Evolutionary conservation across 2,329 filamentous ascomycete genomes (phyloP).

Genomic region (Aspergillus piperis): DNA sequence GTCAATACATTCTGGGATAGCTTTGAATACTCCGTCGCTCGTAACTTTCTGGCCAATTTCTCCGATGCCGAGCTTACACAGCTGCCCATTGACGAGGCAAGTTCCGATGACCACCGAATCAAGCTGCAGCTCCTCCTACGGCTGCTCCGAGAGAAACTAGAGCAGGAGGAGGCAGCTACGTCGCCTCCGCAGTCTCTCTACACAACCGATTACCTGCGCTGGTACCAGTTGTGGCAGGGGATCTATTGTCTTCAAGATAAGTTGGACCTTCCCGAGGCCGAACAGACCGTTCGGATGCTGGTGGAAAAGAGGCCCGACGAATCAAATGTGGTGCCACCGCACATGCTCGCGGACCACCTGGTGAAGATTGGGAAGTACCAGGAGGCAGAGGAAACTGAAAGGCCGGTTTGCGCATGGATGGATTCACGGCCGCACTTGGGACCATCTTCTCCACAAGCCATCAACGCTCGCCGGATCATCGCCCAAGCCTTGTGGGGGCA

Average conservation of each 20-base stretch:
- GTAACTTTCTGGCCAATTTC: not conserved
- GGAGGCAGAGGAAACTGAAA: not conserved
- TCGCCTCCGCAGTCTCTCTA: not conserved
- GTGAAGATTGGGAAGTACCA: not conserved
- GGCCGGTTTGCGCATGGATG: not conserved
- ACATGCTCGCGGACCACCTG: not conserved
- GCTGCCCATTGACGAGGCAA: not conserved
- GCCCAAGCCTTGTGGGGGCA: not conserved
- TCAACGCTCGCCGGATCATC: not conserved
- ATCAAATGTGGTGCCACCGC: not conserved
- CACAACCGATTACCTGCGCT: not conserved
- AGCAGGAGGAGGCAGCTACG: not conserved
- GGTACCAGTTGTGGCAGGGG: not conserved
- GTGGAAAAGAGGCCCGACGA: not conserved
- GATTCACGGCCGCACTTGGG: not conserved
- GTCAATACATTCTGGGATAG: not conserved
- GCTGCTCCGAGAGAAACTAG: not conserved
- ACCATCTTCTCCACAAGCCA: not conserved
- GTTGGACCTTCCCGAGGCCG: not conserved
- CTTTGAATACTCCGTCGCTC: not conserved
- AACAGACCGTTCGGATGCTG: not conserved
- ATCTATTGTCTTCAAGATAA: not conserved
- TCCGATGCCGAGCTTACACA: not conserved
- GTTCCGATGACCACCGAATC: not conserved
- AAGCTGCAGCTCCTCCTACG: not conserved